These are phyloP conservation scores for Pseudocercospora crystallina DNA, from an alignment of 2,329 filamentous ascomycete genomes.

Conservation along the genomic window DNA sequence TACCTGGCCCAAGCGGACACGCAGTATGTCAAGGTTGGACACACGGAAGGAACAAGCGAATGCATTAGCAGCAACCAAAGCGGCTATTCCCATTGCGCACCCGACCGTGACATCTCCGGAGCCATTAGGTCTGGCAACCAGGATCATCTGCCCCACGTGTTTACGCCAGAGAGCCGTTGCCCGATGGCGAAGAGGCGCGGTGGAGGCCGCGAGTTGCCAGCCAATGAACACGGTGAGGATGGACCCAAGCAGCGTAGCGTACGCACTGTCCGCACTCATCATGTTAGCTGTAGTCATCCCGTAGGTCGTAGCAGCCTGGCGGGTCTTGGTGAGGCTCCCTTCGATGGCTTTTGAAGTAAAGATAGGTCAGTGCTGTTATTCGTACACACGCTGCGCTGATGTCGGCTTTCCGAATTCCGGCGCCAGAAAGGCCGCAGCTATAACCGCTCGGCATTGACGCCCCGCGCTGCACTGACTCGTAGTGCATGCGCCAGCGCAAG, in stretches of 20 bases:
- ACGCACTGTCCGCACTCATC: too few relatives aligned
- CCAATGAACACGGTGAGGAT: conserved; percentile 4
- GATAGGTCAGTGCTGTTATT: too few relatives aligned
- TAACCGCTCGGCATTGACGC: too few relatives aligned
- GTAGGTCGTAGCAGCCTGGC: too few relatives aligned
- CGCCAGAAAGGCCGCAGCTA: background rate
- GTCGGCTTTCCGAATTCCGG: background rate
- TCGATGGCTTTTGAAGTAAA: too few relatives aligned
- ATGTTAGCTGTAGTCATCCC: too few relatives aligned
- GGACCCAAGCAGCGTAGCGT: too few relatives aligned
- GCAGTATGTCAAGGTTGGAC: background rate
- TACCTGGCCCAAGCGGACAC: background rate
- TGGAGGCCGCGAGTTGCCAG: background rate
- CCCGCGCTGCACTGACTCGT: too few relatives aligned
- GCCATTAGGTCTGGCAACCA: background rate
- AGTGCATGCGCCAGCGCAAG: too few relatives aligned
- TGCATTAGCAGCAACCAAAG: background rate
- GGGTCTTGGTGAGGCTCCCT: too few relatives aligned
- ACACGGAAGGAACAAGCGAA: background rate
- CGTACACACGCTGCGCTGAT: background rate
- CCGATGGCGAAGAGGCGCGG: background rate
- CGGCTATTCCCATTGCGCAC: background rate
- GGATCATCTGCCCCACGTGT: background rate
- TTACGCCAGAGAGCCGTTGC: background rate
- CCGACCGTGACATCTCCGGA: background rate